phyloP scores from a whole-genome alignment of 306 rosid genomes.

The Glycine tomentella region DNA sequence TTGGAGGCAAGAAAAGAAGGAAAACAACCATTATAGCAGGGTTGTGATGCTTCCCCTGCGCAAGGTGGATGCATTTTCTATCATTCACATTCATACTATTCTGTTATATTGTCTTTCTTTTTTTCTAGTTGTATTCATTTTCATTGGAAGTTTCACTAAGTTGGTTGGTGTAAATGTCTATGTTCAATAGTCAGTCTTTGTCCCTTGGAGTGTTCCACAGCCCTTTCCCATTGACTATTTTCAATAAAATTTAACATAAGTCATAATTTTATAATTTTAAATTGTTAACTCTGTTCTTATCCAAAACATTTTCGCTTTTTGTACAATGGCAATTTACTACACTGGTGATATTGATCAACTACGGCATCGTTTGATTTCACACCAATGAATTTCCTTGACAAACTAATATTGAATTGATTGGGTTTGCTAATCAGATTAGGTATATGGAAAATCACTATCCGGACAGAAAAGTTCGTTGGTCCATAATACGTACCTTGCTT shows the following conservation, averaged over 20 bases:
- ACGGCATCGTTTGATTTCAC: too few species aligned
- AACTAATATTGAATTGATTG: not conserved
- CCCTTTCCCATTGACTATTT: not conserved
- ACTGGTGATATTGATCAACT: too few species aligned
- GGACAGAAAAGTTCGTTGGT: conserved; percentile 28
- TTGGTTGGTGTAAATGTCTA: conserved; percentile 2
- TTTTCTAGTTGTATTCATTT: conserved; percentile 13
- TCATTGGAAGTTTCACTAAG: conserved; percentile 10
- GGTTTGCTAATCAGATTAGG: not conserved
- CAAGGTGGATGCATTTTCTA: conserved; percentile 56
- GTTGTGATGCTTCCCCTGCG: conserved; percentile 50
- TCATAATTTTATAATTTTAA: too few species aligned
- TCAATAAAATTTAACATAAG: too few species aligned
- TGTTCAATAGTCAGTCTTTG: conserved; percentile 15
- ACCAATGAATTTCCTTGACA: not conserved
- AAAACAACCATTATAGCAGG: conserved; percentile 63
- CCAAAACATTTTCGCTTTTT: too few species aligned
- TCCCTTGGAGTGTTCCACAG: conserved; percentile 8
- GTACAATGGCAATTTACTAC: too few species aligned
- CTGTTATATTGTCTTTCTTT: not conserved
- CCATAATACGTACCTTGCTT: not conserved
- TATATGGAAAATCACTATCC: not conserved
- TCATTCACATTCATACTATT: conserved; percentile 11
- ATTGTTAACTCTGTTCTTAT: too few species aligned
- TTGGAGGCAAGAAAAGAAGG: conserved; percentile 34